These are phyloP conservation scores for Hyphodiscus sp. DNA, from an alignment of 2,329 filamentous ascomycete species.

Conservation along the genomic window DNA sequence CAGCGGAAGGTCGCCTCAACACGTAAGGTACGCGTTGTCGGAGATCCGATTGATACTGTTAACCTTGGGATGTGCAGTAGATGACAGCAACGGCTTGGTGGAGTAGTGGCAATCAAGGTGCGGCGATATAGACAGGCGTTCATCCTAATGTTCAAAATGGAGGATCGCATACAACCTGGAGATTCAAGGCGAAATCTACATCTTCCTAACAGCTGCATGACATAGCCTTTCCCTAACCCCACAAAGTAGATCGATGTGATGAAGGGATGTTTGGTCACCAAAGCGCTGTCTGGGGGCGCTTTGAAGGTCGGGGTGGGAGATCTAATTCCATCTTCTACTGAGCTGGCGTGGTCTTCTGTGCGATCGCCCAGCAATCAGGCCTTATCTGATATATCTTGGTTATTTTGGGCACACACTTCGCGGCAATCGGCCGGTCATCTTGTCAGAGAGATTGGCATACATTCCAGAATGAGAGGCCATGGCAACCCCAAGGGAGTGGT, in stretches of 20 bases:
- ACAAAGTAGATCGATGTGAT: conserved; percentile 6
- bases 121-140: conserved; percentile 2
- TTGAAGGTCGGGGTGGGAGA: not conserved
- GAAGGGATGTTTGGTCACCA: not conserved
- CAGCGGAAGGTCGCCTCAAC: not conserved
- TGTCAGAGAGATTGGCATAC: not conserved
- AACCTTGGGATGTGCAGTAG: not conserved
- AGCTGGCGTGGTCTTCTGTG: not conserved
- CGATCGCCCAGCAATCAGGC: not conserved
- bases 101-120: not conserved
- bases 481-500: not conserved
- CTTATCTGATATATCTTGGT: not conserved
- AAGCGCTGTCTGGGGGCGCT: not conserved
- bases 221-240: conserved; percentile 7
- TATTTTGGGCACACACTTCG: not conserved
- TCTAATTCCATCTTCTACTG: not conserved
- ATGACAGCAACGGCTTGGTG: not conserved
- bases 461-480: not conserved
- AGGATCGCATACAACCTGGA: conserved; percentile 7
- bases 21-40: not conserved
- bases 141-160: conserved; percentile 5
- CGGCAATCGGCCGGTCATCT: not conserved
- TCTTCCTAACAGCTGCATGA: conserved; percentile 4
- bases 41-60: not conserved
- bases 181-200: conserved; percentile 5